Evolutionary conservation across 2,329 filamentous ascomycete species (phyloP).

Genomic region (Alternaria triticimaculans): DNA sequence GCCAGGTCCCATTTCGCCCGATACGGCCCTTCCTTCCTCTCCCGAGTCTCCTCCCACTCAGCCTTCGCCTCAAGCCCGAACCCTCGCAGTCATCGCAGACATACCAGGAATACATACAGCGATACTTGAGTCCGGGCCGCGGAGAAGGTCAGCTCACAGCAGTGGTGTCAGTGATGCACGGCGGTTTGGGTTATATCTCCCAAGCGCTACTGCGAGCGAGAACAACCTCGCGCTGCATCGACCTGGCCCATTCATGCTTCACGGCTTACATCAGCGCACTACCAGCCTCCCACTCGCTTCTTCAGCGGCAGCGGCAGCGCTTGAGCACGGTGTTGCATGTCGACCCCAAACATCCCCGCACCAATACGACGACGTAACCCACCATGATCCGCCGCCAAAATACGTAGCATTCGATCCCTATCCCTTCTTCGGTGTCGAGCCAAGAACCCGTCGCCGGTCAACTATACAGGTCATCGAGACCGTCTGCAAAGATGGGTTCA

Average conservation of each 20-base stretch:
- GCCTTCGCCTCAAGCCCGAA: not conserved
- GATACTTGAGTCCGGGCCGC: not conserved
- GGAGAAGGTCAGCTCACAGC: not conserved
- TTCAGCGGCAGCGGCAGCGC: not conserved
- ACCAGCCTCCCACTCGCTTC: not conserved
- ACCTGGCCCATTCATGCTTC: not conserved
- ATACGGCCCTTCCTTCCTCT: not conserved
- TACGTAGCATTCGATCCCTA: constrained; percentile 6
- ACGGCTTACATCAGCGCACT: not conserved
- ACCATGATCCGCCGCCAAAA: constrained; percentile 2
- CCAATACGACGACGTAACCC: not conserved
- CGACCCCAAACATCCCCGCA: not conserved
- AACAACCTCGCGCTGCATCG: not conserved
- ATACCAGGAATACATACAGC: not conserved
- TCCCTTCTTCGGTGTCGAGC: not conserved
- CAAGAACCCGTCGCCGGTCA: not conserved
- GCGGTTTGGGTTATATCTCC: constrained; percentile 1
- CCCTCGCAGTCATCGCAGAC: not conserved
- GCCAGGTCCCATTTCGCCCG: not conserved
- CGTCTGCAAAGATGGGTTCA: not conserved
- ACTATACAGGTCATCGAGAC: not conserved
- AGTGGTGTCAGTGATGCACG: not conserved
- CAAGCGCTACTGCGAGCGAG: not conserved
- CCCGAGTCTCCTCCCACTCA: not conserved
- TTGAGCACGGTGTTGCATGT: not conserved